A percentile compares a stretch with the other conserved stretches of the same genome.
These are phyloP conservation scores for Cucurbitaria berberidis DNA, from an alignment of 2,329 filamentous ascomycete species.

Conservation along the genomic window DNA sequence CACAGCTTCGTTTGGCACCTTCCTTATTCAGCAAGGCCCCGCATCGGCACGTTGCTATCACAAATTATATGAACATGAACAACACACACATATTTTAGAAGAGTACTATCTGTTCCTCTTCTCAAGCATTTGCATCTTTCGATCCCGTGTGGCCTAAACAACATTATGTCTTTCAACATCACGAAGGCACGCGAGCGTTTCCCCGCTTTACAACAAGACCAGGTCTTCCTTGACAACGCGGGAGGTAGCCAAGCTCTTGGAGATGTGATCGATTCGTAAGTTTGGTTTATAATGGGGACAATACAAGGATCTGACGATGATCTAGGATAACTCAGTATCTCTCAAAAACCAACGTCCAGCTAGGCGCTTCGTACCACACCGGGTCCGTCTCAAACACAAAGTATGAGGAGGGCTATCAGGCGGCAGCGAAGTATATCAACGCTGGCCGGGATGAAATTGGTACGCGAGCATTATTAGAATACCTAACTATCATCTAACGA, in stretches of 20 bases:
- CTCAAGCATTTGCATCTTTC: neutral
- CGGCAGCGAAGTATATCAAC: slow-evolving; percentile 74
- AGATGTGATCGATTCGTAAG: slow-evolving; percentile 70
- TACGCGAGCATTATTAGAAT: slow-evolving; percentile 26
- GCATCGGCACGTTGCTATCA: neutral
- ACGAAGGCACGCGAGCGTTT: slow-evolving; percentile 65
- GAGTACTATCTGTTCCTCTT: neutral
- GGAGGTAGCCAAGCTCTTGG: slow-evolving; percentile 75
- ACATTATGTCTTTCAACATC: slow-evolving; percentile 58
- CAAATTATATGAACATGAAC: neutral
- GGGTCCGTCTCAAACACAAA: slow-evolving; percentile 65
- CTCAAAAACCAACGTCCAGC: slow-evolving; percentile 72
- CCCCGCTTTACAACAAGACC: slow-evolving; percentile 69
- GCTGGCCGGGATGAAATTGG: slow-evolving; percentile 69
- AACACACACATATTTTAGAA: neutral
- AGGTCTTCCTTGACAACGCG: slow-evolving; percentile 79
- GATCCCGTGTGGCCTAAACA: neutral
- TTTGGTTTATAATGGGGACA: neutral
- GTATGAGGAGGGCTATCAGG: slow-evolving; percentile 66
- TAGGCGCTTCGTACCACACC: slow-evolving; percentile 72
- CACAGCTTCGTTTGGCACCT: slow-evolving; percentile 7
- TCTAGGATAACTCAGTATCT: slow-evolving; percentile 68
- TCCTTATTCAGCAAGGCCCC: slow-evolving; percentile 13
- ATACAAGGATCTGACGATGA: neutral
- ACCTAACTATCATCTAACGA: neutral